phyloP scores from a whole-genome alignment of 768 basidiomycete species.

The Fistulinella prunicolor region DNA sequence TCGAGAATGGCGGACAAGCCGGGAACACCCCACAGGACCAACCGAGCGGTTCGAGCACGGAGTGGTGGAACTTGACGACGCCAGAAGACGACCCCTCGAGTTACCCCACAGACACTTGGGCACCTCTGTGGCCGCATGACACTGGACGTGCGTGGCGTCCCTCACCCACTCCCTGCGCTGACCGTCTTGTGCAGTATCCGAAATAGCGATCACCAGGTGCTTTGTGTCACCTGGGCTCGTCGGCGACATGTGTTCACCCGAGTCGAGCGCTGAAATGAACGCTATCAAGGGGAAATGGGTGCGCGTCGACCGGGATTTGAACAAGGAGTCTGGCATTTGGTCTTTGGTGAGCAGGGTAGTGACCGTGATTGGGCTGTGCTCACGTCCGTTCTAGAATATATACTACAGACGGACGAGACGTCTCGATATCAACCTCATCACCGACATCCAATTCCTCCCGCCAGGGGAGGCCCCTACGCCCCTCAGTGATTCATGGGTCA shows the following conservation, averaged over 20 bases:
- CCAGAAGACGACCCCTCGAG: conserved; percentile 51
- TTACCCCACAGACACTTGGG: conserved; percentile 64
- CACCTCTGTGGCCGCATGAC: conserved; percentile 28
- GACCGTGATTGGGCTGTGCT: background rate
- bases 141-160: conserved; percentile 23
- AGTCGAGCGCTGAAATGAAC: conserved; percentile 67
- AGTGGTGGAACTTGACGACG: conserved; percentile 19
- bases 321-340: conserved; percentile 56
- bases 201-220: conserved; percentile 71
- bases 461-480: conserved; percentile 50
- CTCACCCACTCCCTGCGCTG: background rate
- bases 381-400: conserved; percentile 42
- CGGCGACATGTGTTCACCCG: conserved; percentile 63
- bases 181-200: conserved; percentile 57
- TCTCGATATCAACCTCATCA: conserved; percentile 76
- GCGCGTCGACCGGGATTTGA: conserved; percentile 78
- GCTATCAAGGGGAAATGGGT: conserved; percentile 88
- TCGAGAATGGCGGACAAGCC: background rate
- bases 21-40: conserved; percentile 10
- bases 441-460: conserved; percentile 63
- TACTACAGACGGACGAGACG: conserved; percentile 86
- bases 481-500: conserved; percentile 56
- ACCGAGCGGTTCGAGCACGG: conserved; percentile 3
- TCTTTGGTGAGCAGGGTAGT: conserved; percentile 57
- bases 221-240: conserved; percentile 56